These are phyloP conservation scores for Thalassia testudinum DNA, from an alignment of 116 monocot species.

Conservation along the genomic window DNA sequence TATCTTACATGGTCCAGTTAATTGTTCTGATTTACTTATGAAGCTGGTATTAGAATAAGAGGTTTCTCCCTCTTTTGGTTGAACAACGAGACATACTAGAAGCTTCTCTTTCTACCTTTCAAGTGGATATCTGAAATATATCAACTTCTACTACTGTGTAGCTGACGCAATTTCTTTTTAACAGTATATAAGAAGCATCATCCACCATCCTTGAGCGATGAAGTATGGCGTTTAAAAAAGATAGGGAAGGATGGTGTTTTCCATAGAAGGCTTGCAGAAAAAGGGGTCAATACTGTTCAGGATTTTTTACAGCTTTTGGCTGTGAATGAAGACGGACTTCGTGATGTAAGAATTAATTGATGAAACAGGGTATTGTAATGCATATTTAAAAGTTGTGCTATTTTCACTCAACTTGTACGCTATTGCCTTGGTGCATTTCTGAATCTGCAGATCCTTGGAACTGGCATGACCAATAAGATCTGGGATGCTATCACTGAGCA, in stretches of 20 bases:
- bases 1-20: too few species aligned
- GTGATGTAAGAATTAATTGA: conserved; percentile 13
- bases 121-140: not conserved
- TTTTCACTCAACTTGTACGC: not conserved
- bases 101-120: not conserved
- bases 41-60: not conserved
- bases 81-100: too few species aligned
- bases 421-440: not conserved
- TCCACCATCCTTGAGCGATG: conserved; percentile 36
- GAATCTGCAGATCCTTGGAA: conserved; percentile 22
- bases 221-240: conserved; percentile 61
- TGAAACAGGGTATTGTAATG: not conserved
- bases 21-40: not conserved
- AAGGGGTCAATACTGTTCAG: conserved; percentile 25
- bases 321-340: conserved; percentile 17
- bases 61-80: not conserved
- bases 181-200: conserved; percentile 62
- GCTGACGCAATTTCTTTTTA: not conserved
- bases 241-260: conserved; percentile 57
- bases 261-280: conserved; percentile 24
- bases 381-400: not conserved
- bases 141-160: not conserved
- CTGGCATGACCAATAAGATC: conserved; percentile 24
- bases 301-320: conserved; percentile 28
- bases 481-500: conserved; percentile 27